A percentile compares a stretch with the other conserved stretches of the same genome.
Evolutionary conservation across 805 yeast genomes (phyloP).

Genomic region (Yarrowia hollandica): DNA sequence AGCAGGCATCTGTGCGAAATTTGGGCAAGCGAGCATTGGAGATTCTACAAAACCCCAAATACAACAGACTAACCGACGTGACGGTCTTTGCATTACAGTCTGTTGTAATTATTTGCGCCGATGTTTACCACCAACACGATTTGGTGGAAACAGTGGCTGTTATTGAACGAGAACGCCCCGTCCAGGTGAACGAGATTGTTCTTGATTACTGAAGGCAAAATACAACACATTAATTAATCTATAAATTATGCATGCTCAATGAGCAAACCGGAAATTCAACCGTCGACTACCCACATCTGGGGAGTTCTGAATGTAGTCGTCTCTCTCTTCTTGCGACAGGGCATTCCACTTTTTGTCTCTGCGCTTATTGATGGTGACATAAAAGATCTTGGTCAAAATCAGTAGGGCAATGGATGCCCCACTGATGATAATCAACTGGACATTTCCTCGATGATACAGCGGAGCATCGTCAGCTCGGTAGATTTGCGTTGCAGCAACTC

Average conservation of each 20-base stretch:
- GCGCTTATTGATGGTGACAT: slow-evolving; percentile 38
- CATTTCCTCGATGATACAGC: slow-evolving; percentile 58
- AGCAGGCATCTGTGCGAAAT: slow-evolving; percentile 46
- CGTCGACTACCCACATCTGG: slow-evolving; percentile 58
- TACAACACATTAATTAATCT: background rate
- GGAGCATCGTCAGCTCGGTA: slow-evolving; percentile 62
- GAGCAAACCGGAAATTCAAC: slow-evolving; percentile 51
- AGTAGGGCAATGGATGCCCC: slow-evolving; percentile 32
- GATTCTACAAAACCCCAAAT: slow-evolving; percentile 31
- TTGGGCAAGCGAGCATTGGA: slow-evolving; percentile 43
- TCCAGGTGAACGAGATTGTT: background rate
- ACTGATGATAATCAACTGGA: slow-evolving; percentile 35
- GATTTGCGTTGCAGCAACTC: slow-evolving; percentile 55
- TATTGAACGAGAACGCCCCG: slow-evolving; percentile 5
- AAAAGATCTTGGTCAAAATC: slow-evolving; percentile 41
- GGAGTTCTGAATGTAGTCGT: slow-evolving; percentile 50
- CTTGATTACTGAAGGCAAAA: background rate
- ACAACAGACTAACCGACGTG: slow-evolving; percentile 28
- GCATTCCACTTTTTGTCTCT: slow-evolving; percentile 53
- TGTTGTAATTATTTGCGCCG: slow-evolving; percentile 29
- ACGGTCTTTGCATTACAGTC: slow-evolving; percentile 34
- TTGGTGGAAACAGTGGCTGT: background rate
- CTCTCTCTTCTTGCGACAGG: slow-evolving; percentile 52
- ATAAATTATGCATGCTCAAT: slow-evolving; percentile 26
- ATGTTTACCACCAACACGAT: slow-evolving; percentile 35